Conservation (phyloP, 2,329 filamentous ascomycete genomes). For the Aspergillus carbonarius region DNA sequence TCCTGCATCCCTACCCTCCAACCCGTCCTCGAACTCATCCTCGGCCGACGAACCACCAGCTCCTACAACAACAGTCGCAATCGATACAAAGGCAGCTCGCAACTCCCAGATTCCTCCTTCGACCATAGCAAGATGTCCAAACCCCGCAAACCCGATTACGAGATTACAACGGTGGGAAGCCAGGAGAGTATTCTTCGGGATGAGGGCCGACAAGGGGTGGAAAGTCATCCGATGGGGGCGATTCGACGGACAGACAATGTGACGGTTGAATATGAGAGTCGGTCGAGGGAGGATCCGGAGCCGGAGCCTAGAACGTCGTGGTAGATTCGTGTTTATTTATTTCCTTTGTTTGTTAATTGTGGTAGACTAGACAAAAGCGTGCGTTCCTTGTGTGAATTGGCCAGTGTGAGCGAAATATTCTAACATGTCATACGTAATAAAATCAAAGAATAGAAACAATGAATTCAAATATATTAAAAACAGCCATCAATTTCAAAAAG, state of each 20-base stretch:
- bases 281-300: neutral
- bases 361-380: too few relatives aligned
- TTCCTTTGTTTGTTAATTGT: neutral
- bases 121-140: constrained; percentile 2
- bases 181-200: constrained; percentile 23
- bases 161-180: constrained; percentile 12
- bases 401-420: too few relatives aligned
- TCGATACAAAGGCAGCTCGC: constrained; percentile 12
- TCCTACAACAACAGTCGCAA: constrained; percentile 17
- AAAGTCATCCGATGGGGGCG: constrained; percentile 9
- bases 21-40: constrained; percentile 31
- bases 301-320: neutral
- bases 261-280: constrained; percentile 20
- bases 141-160: constrained; percentile 2
- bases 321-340: neutral
- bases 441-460: too few relatives aligned
- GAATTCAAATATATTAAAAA: too few relatives aligned
- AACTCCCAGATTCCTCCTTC: neutral
- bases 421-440: too few relatives aligned
- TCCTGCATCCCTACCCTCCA: constrained; percentile 37
- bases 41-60: constrained; percentile 18
- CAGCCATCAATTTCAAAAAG: too few relatives aligned
- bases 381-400: too few relatives aligned
- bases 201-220: neutral
- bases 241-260: constrained; percentile 24